phyloP scores from a whole-genome alignment of 2,329 filamentous ascomycete species.

The Ophiostoma sp. region DNA sequence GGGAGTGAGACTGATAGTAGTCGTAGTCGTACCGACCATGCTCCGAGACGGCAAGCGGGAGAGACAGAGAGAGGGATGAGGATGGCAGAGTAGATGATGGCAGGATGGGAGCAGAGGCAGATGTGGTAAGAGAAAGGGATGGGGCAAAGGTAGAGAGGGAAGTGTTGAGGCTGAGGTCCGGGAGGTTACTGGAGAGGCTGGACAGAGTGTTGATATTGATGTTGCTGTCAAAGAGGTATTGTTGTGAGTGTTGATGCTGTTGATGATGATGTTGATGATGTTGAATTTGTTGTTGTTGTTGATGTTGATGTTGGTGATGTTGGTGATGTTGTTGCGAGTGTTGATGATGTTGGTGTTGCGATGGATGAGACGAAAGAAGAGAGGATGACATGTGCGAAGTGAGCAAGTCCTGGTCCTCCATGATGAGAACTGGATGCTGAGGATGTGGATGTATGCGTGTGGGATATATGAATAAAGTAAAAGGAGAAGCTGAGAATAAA shows the following conservation, averaged over 20 bases:
- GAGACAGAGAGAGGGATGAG: background rate
- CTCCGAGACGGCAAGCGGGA: background rate
- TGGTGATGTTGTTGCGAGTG: background rate
- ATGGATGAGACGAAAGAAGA: background rate
- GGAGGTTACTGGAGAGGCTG: background rate
- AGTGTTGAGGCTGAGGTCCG: background rate
- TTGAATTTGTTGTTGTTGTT: background rate
- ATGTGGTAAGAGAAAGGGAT: background rate
- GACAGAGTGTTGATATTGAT: background rate
- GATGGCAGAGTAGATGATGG: background rate
- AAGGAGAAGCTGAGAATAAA: background rate
- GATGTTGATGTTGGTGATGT: background rate
- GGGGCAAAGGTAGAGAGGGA: background rate
- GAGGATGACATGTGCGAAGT: background rate
- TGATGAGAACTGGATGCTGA: constrained; percentile 13
- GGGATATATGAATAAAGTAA: background rate
- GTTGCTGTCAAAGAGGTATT: constrained; percentile 1
- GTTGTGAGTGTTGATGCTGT: background rate
- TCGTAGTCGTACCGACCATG: constrained; percentile 8
- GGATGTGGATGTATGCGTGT: constrained; percentile 6
- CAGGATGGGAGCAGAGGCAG: background rate
- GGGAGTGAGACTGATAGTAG: background rate
- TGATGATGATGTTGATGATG: background rate
- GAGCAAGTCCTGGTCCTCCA: constrained; percentile 11
- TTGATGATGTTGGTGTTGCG: background rate